Base-by-base conservation (phyloP, 805 yeast genomes). In the Ogataea ramenticola region DNA sequence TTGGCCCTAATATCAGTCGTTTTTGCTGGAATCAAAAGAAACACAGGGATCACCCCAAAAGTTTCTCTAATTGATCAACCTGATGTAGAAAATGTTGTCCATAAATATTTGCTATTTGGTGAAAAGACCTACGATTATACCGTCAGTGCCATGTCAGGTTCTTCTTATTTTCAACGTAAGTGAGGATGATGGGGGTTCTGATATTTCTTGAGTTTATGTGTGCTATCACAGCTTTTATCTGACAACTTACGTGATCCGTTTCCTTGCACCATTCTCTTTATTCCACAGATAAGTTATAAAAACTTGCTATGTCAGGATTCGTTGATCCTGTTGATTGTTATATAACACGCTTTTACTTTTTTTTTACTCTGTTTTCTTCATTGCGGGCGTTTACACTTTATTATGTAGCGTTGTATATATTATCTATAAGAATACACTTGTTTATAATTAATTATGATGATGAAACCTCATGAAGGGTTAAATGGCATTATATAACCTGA, bases 61-160 rank as follows among this genome's bases (percentile, higher is more conserved):
- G 50, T 76, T 12, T 76, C 75, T 12, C 39, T 62, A 1, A 54
- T 80, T n/a, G 68, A 68, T 17, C 69, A 71, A 44, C 64, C 67
- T 17, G 74, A 75, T 8, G 62, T 75, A 5, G 72, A 71, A 50
- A 65, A 68, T 33, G 80, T 79, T 53, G 68, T 82, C 5, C 65
- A 67, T 31, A 82, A 79, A 57, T 93, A 90, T 59, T 71, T 93
- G 49, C 84, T 79, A 42, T 58, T 82, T 26, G 99, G 99, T n/a
- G 99, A 93, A 57, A 79, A 80, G 62, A 66, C 84, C 2, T 80
- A 82, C 51, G 96, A 89, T 57, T 74, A 77, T 44, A 68, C 83
- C 19, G 82, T 84, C 11, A 82, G 85, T 3, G 70, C 78, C 50
- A 74, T 88, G 70, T 77, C 81, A 36, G 70, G 82, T 7, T 85